A percentile compares a stretch with the other conserved stretches of the same genome.
These are phyloP conservation scores for Fusarium sp. DNA, from an alignment of 2,329 filamentous ascomycete species.

Conservation along the genomic window DNA sequence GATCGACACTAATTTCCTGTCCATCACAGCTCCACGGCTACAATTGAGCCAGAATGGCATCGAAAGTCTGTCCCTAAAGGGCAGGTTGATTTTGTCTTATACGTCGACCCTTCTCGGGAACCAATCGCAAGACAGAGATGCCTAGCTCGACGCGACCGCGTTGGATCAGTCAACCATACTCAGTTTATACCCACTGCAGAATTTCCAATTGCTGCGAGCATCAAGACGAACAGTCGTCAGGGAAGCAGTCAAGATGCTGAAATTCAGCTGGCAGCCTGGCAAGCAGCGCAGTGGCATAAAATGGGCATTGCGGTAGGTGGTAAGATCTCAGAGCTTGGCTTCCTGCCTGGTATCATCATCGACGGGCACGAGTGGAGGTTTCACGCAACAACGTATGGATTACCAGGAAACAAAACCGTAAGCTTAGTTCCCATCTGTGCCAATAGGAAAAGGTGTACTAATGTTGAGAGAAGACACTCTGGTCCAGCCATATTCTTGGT, in stretches of 20 bases:
- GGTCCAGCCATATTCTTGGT: not conserved
- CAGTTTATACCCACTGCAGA: not conserved
- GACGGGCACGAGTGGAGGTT: not conserved
- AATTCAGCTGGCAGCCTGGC: not conserved
- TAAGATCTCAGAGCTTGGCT: not conserved
- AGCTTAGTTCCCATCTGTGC: not conserved
- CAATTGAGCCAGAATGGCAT: not conserved
- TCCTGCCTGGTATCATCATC: not conserved
- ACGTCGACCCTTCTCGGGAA: no score
- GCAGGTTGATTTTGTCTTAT: not conserved
- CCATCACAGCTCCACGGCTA: not conserved
- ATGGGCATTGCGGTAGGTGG: not conserved
- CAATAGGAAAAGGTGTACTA: not conserved
- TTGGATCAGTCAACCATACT: not conserved
- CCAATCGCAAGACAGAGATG: accelerated
- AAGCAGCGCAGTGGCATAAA: not conserved
- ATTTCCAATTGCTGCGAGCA: not conserved
- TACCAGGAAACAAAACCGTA: not conserved
- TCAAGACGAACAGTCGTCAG: not conserved
- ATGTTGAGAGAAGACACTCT: not conserved
- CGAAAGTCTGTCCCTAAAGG: not conserved
- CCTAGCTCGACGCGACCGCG: not conserved
- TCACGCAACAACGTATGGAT: not conserved
- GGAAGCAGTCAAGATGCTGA: not conserved
- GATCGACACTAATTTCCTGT: not conserved